phyloP scores from a whole-genome alignment of 768 basidiomycete species.

The Thelephora aurantiotincta region DNA sequence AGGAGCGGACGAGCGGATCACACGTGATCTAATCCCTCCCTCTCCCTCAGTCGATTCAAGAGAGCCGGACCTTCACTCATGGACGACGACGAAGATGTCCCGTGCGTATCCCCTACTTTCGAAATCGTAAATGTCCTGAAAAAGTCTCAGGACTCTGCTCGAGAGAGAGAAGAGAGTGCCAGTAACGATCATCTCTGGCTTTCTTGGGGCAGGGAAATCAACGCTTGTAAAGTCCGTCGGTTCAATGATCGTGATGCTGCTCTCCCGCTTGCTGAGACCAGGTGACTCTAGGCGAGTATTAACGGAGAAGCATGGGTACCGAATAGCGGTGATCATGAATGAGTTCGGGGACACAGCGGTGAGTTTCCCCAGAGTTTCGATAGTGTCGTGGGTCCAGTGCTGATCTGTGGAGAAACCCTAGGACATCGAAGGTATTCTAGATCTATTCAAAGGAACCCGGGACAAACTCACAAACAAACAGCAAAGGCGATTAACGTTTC shows the following conservation, averaged over 20 bases:
- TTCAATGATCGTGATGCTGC: background rate
- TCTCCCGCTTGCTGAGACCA: background rate
- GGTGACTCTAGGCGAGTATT: constrained; percentile 53
- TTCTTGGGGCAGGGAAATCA: constrained; percentile 90
- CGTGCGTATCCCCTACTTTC: constrained; percentile 23
- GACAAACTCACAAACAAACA: constrained; percentile 16
- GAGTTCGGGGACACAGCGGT: constrained; percentile 95
- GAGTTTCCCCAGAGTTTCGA: constrained; percentile 13
- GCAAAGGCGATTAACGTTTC: constrained; percentile 81
- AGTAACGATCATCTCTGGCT: constrained; percentile 89
- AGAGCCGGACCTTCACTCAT: too few species aligned
- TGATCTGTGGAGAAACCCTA: constrained; percentile 16
- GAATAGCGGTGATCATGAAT: constrained; percentile 97
- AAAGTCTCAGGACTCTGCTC: constrained; percentile 15
- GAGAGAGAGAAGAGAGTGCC: constrained; percentile 41
- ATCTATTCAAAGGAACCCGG: background rate
- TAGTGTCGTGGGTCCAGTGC: background rate
- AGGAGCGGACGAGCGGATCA: background rate
- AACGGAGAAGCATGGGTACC: constrained; percentile 86
- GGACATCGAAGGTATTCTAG: constrained; percentile 78
- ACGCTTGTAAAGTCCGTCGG: constrained; percentile 67
- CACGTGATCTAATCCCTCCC: background rate
- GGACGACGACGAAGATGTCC: constrained; percentile 46
- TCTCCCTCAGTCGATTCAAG: too few species aligned
- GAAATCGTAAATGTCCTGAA: background rate